Base-by-base conservation (phyloP, 805 yeast genomes). In the Wickerhamiella parazyma region DNA sequence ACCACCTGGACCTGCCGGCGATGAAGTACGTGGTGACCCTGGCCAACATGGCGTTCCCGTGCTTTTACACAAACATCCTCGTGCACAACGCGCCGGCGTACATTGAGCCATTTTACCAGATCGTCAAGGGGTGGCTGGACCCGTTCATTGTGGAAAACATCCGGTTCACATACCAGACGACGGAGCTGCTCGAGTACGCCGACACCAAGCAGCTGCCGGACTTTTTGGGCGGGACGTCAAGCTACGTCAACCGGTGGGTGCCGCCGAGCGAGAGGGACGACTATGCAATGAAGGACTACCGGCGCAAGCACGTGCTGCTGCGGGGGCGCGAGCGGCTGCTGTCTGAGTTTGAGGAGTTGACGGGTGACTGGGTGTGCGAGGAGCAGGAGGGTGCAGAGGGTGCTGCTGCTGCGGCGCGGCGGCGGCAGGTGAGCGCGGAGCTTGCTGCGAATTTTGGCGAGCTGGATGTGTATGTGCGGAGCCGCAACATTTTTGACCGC, bases 381-480 rank as follows among this genome's bases (percentile, higher is more conserved):
- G 42, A 39, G 8, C 6, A 12, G 31, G 14, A 3, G 14, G 31
- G 12, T 16, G n/a, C n/a, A n/a, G n/a, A n/a, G n/a, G n/a, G n/a
- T n/a, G n/a, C n/a, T n/a, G n/a, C n/a, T n/a, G n/a, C n/a, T n/a
- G n/a, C n/a, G 31, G 16, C 14, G 6, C 31, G n/a, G 8, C 47
- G 55, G 42, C 43, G 75, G n/a, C 60, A 61, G 25, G 45, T 80
- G 20, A 73, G 78, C 43, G 62, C 61, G 41, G 63, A 71, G 48
- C 56, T 89, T 39, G 65, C 78, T 8, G 63, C 69, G 24, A 82
- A 82, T 56, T 87, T 80, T 63, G 69, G 73, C 56, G 58, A 65
- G 38, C 61, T 83, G 44, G 97, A 91, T 56, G 89, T 91, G 1
- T 86, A 80, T 51, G 61, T 85, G 39, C 77, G 98, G 61, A 76